A percentile compares a stretch with the other conserved stretches of the same genome.
These are phyloP conservation scores for Geotrichum fermentans DNA, from an alignment of 1,139 yeast genomes.

Conservation along the genomic window DNA sequence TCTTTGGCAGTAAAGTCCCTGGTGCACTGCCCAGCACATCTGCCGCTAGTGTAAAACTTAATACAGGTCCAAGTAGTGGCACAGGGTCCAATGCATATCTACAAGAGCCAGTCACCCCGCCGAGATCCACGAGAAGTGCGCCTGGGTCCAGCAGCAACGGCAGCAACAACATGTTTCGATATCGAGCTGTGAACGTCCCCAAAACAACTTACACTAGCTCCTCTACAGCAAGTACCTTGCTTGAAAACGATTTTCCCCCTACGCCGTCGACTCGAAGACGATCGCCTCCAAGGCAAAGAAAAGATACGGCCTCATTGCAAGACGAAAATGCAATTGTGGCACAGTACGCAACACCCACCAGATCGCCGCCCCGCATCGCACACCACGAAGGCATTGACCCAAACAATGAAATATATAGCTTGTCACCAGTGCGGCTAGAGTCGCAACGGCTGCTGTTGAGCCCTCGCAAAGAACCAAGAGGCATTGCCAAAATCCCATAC, in stretches of 20 bases:
- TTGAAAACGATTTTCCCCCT: neutral
- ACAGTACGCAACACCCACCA: constrained; percentile 5
- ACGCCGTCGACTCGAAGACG: constrained; percentile 1
- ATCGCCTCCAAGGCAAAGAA: neutral
- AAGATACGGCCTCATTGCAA: neutral
- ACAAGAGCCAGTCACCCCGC: constrained; percentile 29
- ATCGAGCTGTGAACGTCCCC: constrained; percentile 28
- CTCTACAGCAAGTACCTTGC: neutral
- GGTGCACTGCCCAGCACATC: constrained; percentile 39
- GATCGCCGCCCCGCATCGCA: constrained; percentile 1
- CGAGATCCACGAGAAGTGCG: constrained; percentile 32
- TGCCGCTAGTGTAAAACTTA: neutral
- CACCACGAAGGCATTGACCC: constrained; percentile 39
- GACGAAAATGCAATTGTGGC: constrained; percentile 2
- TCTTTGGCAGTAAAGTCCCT: constrained; percentile 83
- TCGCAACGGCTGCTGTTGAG: constrained; percentile 72
- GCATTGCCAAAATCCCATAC: constrained; percentile 81
- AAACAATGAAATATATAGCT: constrained; percentile 69
- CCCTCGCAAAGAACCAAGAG: constrained; percentile 75
- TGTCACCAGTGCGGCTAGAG: constrained; percentile 86
- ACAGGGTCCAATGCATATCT: neutral
- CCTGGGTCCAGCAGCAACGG: constrained; percentile 32
- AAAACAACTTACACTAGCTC: constrained; percentile 3
- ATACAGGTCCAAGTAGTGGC: neutral
- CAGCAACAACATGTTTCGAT: constrained; percentile 30